Evolutionary conservation across 1,139 yeast genomes (phyloP).

Genomic region (Magnusiomyces suaveolens): DNA sequence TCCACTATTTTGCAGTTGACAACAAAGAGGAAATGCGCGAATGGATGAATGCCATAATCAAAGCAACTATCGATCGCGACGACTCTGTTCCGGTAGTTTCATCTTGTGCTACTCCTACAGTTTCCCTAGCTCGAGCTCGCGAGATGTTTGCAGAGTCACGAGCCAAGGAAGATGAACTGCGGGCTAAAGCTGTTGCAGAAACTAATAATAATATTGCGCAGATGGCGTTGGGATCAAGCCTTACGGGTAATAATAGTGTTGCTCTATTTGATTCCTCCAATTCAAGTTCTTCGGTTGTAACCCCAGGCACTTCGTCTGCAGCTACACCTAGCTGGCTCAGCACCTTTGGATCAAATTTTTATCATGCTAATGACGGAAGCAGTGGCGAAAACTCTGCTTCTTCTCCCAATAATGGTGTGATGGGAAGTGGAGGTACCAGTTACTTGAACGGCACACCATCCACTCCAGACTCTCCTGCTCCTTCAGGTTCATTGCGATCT

Average conservation of each 20-base stretch:
- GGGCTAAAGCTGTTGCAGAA: slow-evolving; percentile 25
- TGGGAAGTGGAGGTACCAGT: neutral
- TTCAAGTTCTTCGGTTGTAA: neutral
- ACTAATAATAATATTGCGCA: neutral
- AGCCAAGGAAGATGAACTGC: slow-evolving; percentile 22
- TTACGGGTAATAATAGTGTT: slow-evolving; percentile 1
- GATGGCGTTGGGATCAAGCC: slow-evolving; percentile 14
- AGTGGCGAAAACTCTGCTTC: neutral
- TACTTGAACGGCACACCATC: slow-evolving; percentile 13
- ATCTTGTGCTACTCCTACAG: slow-evolving; percentile 93
- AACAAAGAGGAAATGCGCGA: slow-evolving; percentile 82
- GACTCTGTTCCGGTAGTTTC: slow-evolving; percentile 90
- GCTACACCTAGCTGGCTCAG: slow-evolving; percentile 5
- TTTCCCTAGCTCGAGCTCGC: slow-evolving; percentile 76
- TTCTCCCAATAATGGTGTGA: neutral
- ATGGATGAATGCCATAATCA: slow-evolving; percentile 93
- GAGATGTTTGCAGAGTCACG: slow-evolving; percentile 68
- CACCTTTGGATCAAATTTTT: slow-evolving; percentile 7
- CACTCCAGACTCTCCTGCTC: slow-evolving; percentile 23
- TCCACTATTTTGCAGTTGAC: slow-evolving; percentile 93
- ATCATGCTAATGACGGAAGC: neutral
- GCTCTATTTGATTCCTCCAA: neutral
- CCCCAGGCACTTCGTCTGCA: neutral
- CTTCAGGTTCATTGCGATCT: slow-evolving; percentile 20
- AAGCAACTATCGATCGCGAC: slow-evolving; percentile 93